Percentiles rank a stretch among this genome's conserved stretches.
Evolutionary conservation across 371 early-diverging fungal genomes (phyloP).

Genomic region (Rhizopus microsporus): DNA sequence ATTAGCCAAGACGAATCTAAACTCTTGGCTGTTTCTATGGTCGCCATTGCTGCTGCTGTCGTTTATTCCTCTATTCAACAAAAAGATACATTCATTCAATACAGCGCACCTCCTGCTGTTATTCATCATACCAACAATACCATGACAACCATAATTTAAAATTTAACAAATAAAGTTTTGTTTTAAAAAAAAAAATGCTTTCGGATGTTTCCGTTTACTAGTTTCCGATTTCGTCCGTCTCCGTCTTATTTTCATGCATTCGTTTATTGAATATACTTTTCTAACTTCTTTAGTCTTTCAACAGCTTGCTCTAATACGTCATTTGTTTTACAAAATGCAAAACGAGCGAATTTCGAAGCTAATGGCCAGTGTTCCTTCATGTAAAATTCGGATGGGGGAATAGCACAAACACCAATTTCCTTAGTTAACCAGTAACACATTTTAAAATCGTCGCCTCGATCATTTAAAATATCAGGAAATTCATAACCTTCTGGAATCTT

Average conservation of each 20-base stretch:
- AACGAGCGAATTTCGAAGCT: constrained; percentile 81
- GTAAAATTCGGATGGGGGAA: constrained; percentile 94
- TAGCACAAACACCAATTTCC: constrained; percentile 90
- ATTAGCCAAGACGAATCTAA: neutral
- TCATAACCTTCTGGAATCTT: constrained; percentile 65
- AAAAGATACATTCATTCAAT: neutral
- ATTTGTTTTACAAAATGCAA: constrained; percentile 94
- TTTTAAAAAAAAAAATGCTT: neutral
- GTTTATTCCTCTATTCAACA: constrained; percentile 2
- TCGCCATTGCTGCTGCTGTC: neutral
- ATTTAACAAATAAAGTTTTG: neutral
- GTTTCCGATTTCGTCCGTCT: neutral
- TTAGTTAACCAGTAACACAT: constrained; percentile 88
- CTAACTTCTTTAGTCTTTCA: constrained; percentile 66
- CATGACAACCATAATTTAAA: constrained; percentile 1
- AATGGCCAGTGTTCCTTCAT: constrained; percentile 67
- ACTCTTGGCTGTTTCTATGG: constrained; percentile 2
- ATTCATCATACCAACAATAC: too few species aligned
- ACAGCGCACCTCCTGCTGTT: neutral
- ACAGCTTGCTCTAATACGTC: constrained; percentile 81
- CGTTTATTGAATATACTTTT: constrained; percentile 47
- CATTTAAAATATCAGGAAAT: constrained; percentile 64
- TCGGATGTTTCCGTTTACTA: constrained; percentile 1
- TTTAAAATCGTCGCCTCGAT: constrained; percentile 75
- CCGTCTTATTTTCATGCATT: neutral